Evolutionary conservation across 2,329 filamentous ascomycete genomes (phyloP), one percentile per base, ranked within the genome.

Genomic region (Delphinella strobiligena): DNA sequence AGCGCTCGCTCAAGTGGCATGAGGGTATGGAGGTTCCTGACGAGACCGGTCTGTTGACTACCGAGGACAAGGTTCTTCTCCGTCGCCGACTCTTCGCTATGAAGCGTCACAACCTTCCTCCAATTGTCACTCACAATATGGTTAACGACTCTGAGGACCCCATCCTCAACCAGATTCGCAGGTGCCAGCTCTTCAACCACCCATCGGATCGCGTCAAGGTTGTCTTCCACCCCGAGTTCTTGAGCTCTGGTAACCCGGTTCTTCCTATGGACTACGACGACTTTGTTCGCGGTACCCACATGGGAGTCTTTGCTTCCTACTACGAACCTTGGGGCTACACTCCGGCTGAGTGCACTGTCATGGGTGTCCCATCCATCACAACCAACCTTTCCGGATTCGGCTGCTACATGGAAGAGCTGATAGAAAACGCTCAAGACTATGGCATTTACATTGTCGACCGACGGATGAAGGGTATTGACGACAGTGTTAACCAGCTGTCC

Each of bases 251-350:
- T 40, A 96, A 95, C 64, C 89, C 91, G 0, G 88, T 98, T 2
- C 71, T 98, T 24, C 88, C 91, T 14, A 72, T 98, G 55, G 91
- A 96, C 64, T 96, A 98, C 54, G 91, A 98, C 55, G 91, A 98
- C 61, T 98, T 98, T 57, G 91, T 98, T 33, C 85, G 91, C 40
- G 91, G 91, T 48, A 96, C 89, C 31, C 89, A 98, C 62, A 67
- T 98, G 56, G 91, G 91, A 53, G 78, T 98, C 42, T 98, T 98
- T 65, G 74, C 89, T 17, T 96, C 91, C 2, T 96, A 96, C 74
- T 98, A 98, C 61, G 91, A 98, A 66, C 91, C 91, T 7, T 98
- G 91, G 91, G 91, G 91, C 34, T 98, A 98, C 64, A 98, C 91
- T 2, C 91, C 89, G 0, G 89, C 91, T 38, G 91, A 96, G 62